Evolutionary conservation across 1,139 yeast genomes (phyloP).

Genomic region (Sugiyamaella japonica): DNA sequence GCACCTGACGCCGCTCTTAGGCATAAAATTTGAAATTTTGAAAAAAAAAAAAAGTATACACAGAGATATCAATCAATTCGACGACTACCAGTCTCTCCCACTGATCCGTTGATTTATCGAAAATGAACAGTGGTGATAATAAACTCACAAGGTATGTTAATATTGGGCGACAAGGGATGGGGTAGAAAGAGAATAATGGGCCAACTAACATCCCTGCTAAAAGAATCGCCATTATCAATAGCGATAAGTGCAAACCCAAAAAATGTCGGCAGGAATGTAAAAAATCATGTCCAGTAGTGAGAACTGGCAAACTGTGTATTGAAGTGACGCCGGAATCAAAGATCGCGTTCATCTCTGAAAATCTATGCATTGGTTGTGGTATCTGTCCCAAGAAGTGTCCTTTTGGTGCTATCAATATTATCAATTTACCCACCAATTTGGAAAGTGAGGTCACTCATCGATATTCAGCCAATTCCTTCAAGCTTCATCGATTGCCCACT

Average conservation of each 20-base stretch:
- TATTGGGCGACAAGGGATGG: too few relatives aligned
- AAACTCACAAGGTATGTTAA: too few relatives aligned
- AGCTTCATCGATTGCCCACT: constrained; percentile 93
- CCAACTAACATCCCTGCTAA: too few relatives aligned
- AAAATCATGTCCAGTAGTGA: constrained; percentile 94
- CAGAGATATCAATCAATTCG: too few relatives aligned
- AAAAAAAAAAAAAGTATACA: too few relatives aligned
- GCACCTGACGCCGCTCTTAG: too few relatives aligned
- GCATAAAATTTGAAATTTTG: too few relatives aligned
- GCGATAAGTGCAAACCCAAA: constrained; percentile 95
- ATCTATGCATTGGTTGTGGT: constrained; percentile 98
- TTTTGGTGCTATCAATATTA: constrained; percentile 92
- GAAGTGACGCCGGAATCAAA: constrained; percentile 90
- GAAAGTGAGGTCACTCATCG: constrained; percentile 93
- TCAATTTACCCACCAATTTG: constrained; percentile 92
- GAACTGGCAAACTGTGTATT: constrained; percentile 96
- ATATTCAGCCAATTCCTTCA: constrained; percentile 96
- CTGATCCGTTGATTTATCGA: too few relatives aligned
- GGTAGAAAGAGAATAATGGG: too few relatives aligned
- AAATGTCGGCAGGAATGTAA: constrained; percentile 98
- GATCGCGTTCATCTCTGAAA: constrained; percentile 95
- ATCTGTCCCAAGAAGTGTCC: constrained; percentile 98
- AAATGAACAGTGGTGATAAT: too few relatives aligned
- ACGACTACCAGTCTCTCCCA: too few relatives aligned
- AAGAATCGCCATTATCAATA: constrained; percentile 84